A percentile compares a stretch with the other conserved stretches of the same genome.
These are phyloP conservation scores for Geopyxis carbonaria DNA, from an alignment of 495 filamentous ascomycete genomes.

Conservation along the genomic window DNA sequence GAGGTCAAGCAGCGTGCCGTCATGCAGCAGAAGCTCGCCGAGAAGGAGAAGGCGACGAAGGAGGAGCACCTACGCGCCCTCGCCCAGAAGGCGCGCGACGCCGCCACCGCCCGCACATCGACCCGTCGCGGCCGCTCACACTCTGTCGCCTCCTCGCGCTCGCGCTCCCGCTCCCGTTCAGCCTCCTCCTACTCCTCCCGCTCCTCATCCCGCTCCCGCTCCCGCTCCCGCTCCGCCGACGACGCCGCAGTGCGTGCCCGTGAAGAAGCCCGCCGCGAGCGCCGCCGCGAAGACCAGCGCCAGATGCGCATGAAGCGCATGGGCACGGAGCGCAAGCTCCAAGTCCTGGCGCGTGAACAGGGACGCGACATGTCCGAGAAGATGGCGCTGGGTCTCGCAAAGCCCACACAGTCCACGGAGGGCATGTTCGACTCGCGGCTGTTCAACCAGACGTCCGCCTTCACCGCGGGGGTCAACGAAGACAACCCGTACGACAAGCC, in stretches of 20 bases:
- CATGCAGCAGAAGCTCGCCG: constrained; percentile 93
- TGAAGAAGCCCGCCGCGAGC: constrained; percentile 59
- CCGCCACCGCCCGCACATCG: constrained; percentile 32
- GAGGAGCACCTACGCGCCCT: constrained; percentile 82
- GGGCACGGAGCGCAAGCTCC: constrained; percentile 77
- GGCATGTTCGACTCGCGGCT: constrained; percentile 92
- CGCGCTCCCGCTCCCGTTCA: constrained; percentile 29
- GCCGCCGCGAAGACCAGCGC: constrained; percentile 63
- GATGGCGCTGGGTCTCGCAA: constrained; percentile 85
- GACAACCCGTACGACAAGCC: constrained; percentile 97
- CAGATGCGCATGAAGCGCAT: constrained; percentile 87
- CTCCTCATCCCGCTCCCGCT: constrained; percentile 30
- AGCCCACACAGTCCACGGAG: constrained; percentile 76
- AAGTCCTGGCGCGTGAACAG: constrained; percentile 86
- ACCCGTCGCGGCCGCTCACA: constrained; percentile 32
- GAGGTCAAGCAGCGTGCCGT: constrained; percentile 81
- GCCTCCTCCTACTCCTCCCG: constrained; percentile 17
- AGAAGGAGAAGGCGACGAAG: constrained; percentile 87
- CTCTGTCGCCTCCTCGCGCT: constrained; percentile 31
- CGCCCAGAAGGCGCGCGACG: constrained; percentile 81
- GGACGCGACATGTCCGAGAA: constrained; percentile 96
- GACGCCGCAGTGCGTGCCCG: constrained; percentile 56
- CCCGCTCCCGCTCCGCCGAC: constrained; percentile 42
- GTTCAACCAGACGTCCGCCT: constrained; percentile 86
- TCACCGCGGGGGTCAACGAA: constrained; percentile 85